phyloP scores from a whole-genome alignment of 73 alveolate species.

The Symbiodinium natans region DNA sequence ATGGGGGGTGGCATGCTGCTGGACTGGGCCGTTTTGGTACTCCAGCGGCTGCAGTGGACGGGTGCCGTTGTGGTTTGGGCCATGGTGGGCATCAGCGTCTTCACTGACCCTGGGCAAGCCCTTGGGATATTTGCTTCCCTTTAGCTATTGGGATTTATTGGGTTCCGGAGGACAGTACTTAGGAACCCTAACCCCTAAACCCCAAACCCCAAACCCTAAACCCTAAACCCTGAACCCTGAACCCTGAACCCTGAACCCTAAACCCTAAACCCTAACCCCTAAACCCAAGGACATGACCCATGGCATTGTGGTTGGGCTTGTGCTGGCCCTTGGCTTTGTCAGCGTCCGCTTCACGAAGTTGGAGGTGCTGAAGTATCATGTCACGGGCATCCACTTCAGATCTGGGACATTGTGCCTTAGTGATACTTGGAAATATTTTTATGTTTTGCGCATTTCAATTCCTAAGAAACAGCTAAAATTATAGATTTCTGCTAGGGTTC shows the following conservation, averaged over 20 bases:
- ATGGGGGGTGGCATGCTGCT: conserved; percentile 82
- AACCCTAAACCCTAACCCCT: too few relatives aligned
- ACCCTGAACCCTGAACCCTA: too few relatives aligned
- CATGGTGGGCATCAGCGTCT: background rate
- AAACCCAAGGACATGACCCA: conserved; percentile 30
- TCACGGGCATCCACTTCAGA: background rate
- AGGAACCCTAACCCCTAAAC: too few relatives aligned
- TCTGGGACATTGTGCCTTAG: background rate
- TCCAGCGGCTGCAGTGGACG: conserved; percentile 53
- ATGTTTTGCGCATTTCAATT: background rate
- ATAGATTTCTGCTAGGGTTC: too few relatives aligned
- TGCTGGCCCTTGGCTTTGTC: conserved; percentile 38
- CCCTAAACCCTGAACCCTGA: too few relatives aligned
- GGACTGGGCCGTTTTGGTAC: conserved; percentile 65
- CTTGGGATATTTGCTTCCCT: too few relatives aligned
- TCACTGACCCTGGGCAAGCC: too few relatives aligned
- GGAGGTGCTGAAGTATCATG: conserved; percentile 41
- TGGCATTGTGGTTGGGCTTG: conserved; percentile 43
- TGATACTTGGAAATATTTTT: background rate
- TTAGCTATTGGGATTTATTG: too few relatives aligned
- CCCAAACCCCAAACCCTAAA: too few relatives aligned
- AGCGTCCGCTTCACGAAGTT: conserved; percentile 56
- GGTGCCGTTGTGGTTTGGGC: conserved; percentile 37
- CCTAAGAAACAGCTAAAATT: too few relatives aligned
- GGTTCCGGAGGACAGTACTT: too few relatives aligned